A percentile compares a stretch with the other conserved stretches of the same genome.
phyloP scores from a whole-genome alignment of 441 rosid species.

The Eutrema salsugineum region DNA sequence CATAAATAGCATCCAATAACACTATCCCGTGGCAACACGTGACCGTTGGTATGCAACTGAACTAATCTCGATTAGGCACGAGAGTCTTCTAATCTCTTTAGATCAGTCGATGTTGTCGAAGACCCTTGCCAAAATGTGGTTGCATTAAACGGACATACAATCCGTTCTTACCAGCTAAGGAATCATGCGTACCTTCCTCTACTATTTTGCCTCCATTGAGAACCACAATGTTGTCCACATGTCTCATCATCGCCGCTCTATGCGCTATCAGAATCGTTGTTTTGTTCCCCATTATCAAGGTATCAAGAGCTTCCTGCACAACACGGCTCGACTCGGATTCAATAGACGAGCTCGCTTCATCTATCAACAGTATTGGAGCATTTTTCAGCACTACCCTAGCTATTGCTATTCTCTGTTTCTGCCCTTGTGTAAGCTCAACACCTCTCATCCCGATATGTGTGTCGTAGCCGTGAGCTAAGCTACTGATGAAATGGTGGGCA shows the following conservation, averaged over 20 bases:
- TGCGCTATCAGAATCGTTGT: slow-evolving; percentile 97
- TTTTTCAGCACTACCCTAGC: slow-evolving; percentile 95
- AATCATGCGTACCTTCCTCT: slow-evolving; percentile 92
- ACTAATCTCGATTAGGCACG: not conserved
- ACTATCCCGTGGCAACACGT: not conserved
- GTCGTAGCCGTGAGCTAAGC: slow-evolving; percentile 96
- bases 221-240: slow-evolving; percentile 95
- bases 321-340: slow-evolving; percentile 98
- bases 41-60: slow-evolving; percentile 14
- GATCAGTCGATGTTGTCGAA: slow-evolving; percentile 84
- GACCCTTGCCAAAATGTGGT: slow-evolving; percentile 92
- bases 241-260: slow-evolving; percentile 97
- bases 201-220: slow-evolving; percentile 95
- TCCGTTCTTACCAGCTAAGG: slow-evolving; percentile 77
- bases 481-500: slow-evolving; percentile 99
- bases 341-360: slow-evolving; percentile 94
- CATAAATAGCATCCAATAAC: not conserved
- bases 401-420: slow-evolving; percentile 94
- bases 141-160: slow-evolving; percentile 94
- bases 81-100: slow-evolving; percentile 31
- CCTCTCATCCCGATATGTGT: slow-evolving; percentile 98
- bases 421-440: slow-evolving; percentile 95
- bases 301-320: slow-evolving; percentile 98
- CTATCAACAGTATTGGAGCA: slow-evolving; percentile 89
- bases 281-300: slow-evolving; percentile 93